Percentiles rank a stretch among this genome's conserved stretches.
phyloP scores from a whole-genome alignment of 192 early-diverging fungal genomes.

The Gryganskiella cystojenkinii region DNA sequence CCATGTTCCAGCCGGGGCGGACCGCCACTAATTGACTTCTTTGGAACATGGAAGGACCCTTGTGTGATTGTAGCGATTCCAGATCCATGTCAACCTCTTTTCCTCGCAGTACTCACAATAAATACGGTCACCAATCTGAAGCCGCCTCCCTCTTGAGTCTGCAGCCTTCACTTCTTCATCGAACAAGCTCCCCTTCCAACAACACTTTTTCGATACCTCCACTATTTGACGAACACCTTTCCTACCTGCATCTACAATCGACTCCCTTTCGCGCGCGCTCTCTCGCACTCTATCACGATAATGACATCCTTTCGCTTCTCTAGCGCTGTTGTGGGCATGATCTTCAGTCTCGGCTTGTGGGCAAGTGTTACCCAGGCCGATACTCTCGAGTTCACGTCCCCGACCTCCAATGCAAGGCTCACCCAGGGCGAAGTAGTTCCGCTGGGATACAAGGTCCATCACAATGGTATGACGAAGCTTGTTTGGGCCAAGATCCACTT shows the following conservation, averaged over 20 bases:
- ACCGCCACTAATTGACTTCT: neutral
- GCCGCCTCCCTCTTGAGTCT: no score
- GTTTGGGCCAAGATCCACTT: conserved; percentile 33
- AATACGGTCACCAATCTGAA: no score
- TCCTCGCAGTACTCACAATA: no score
- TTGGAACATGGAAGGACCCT: conserved; percentile 14
- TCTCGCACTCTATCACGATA: neutral
- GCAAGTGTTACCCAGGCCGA: conserved; percentile 12
- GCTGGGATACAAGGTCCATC: conserved; percentile 33
- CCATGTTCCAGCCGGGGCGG: no score
- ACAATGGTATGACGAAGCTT: conserved; percentile 31
- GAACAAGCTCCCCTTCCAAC: no score
- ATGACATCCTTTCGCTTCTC: conserved; percentile 1
- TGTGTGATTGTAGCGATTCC: no score
- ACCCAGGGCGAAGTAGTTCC: conserved; percentile 4
- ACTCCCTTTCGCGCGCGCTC: neutral
- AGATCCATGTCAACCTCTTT: no score
- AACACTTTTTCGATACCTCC: no score
- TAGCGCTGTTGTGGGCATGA: neutral
- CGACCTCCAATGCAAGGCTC: conserved; percentile 16
- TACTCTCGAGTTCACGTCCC: conserved; percentile 22
- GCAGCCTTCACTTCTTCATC: no score
- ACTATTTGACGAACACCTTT: no score
- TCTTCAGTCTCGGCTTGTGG: conserved; percentile 14
- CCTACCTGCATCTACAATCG: no score